phyloP scores from a whole-genome alignment of 805 yeast genomes.

The Yamadazyma olivae region DNA sequence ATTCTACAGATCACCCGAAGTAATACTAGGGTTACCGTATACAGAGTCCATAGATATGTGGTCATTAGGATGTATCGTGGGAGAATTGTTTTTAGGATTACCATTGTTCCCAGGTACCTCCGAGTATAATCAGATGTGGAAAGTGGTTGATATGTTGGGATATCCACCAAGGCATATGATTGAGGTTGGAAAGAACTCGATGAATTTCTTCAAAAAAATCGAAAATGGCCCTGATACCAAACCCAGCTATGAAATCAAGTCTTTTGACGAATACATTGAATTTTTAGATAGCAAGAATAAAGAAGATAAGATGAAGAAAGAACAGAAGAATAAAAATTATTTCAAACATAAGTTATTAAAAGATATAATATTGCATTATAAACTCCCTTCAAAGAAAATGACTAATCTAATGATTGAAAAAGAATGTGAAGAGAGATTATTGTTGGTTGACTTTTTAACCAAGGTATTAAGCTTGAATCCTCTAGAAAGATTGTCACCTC shows the following conservation, averaged over 20 bases:
- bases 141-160: conserved; percentile 81
- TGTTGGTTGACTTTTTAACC: conserved; percentile 71
- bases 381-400: conserved; percentile 59
- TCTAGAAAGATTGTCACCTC: conserved; percentile 94
- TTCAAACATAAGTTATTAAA: conserved; percentile 61
- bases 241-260: conserved; percentile 29
- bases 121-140: conserved; percentile 83
- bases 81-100: conserved; percentile 85
- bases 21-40: conserved; percentile 85
- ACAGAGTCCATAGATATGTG: conserved; percentile 94
- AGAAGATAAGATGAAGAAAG: conserved; percentile 38
- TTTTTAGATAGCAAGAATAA: conserved; percentile 21
- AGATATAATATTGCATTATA: conserved; percentile 76
- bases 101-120: conserved; percentile 95
- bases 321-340: conserved; percentile 82
- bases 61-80: conserved; percentile 93
- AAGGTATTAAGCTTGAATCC: conserved; percentile 86
- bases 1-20: conserved; percentile 94
- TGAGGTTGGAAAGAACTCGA: conserved; percentile 86
- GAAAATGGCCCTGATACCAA: conserved; percentile 18
- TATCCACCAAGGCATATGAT: conserved; percentile 95
- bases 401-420: conserved; percentile 53
- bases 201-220: conserved; percentile 57
- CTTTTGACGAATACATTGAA: conserved; percentile 34
- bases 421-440: conserved; percentile 69